Evolutionary conservation across 1,284 basidiomycete genomes (phyloP), one percentile per base, ranked within the genome.

Genomic region (Trametes versicolor): DNA sequence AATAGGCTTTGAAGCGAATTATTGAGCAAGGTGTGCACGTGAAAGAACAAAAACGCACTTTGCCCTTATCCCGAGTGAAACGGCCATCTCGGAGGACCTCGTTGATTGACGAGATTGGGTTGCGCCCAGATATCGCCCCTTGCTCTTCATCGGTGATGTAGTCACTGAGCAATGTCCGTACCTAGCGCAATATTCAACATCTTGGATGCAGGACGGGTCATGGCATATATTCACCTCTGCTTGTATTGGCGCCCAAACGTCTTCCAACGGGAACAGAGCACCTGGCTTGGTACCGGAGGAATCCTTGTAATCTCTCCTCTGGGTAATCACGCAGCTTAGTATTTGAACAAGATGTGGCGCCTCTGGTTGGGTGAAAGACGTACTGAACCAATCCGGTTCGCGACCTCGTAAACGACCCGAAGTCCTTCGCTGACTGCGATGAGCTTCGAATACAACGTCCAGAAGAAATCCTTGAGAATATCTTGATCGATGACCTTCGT

Each of bases 401-500:
- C 86, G 1, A 99, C 94, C 77, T 99, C 98, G 73, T 93, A 96
- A 1, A 98, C 87, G 2, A 98, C 93, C 53, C 97, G 84, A 70
- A 99, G 84, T 10, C 96, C 95, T 77, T 99, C 97, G 39, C 94
- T 85, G n/a, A 99, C 93, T 23, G 98, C 98, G 73, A 97, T 92
- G 58, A 99, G 78, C 78, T 99, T 99, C 6, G 96, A 98, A 76
- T 96, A 99, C 19, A 98, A 78, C 4, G 98, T 99, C 97, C 97
- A 99, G 78, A 99, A 99, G 41, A 99, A 83, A 78, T 99, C 98
- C 65, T 85, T 86, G 58, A 99, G 78, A n/a, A 93, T 89, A 72
- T 97, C 93, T 67, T 95, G 91, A 76, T 98, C 91, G 41, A 86
- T 80, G 55, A 89, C 85, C 71, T 92, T 93, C 8, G 87, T 86